These are phyloP conservation scores for Ilex aquifolium DNA, from an alignment of 257 asterid genomes.

Conservation along the genomic window DNA sequence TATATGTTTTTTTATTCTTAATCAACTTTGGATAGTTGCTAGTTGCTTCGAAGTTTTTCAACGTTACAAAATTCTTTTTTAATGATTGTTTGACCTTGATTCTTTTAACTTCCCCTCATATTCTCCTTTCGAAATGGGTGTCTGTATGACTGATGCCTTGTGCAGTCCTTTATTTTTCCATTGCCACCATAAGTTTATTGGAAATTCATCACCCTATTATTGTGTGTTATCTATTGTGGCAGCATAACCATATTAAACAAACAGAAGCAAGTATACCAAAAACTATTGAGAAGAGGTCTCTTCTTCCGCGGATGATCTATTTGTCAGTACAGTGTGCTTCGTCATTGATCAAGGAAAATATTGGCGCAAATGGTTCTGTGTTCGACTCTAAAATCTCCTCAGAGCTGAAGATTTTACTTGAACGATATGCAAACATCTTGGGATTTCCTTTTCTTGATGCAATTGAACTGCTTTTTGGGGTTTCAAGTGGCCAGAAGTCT, in stretches of 20 bases:
- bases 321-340: constrained; percentile 79
- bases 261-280: constrained; percentile 43
- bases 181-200: neutral
- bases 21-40: too few relatives aligned
- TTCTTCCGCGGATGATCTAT: constrained; percentile 82
- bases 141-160: too few relatives aligned
- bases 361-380: constrained; percentile 60
- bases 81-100: too few relatives aligned
- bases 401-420: constrained; percentile 75
- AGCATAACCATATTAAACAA: constrained; percentile 50
- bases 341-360: constrained; percentile 58
- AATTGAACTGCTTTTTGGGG: constrained; percentile 58
- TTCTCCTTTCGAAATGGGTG: too few relatives aligned
- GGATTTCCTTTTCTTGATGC: constrained; percentile 78
- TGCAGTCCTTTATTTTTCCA: neutral
- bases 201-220: neutral
- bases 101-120: too few relatives aligned
- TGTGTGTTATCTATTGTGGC: constrained; percentile 13
- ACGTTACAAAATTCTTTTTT: too few relatives aligned
- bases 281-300: constrained; percentile 78
- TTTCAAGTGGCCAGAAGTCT: constrained; percentile 52
- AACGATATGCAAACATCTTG: constrained; percentile 68
- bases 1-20: too few relatives aligned
- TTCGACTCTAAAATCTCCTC: constrained; percentile 50
- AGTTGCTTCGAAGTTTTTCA: too few relatives aligned